Conservation (phyloP, 2,329 filamentous ascomycete species). For the Byssochlamys sp. region DNA sequence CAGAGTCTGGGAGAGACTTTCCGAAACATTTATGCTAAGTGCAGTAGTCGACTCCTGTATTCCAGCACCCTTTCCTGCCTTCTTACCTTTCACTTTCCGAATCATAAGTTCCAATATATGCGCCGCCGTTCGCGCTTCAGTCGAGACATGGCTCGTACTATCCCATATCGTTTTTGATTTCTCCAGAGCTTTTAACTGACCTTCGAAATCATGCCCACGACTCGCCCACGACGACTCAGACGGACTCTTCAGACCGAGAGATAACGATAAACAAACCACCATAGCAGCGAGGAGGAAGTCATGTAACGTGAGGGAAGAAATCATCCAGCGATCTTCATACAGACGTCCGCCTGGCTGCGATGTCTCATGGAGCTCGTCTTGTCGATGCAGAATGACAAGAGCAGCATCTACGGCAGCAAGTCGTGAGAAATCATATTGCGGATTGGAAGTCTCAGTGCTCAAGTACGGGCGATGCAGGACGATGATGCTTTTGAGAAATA, state of each 20-base stretch:
- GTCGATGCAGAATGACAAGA: constrained; percentile 38
- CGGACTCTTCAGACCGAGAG: constrained; percentile 1
- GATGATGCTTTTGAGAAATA: constrained; percentile 40
- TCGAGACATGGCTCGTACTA: constrained; percentile 2
- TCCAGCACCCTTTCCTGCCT: background rate
- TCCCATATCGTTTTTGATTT: constrained; percentile 10
- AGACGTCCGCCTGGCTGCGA: constrained; percentile 45
- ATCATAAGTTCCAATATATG: constrained; percentile 11
- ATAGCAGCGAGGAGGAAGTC: constrained; percentile 53
- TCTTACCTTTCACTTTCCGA: constrained; percentile 6
- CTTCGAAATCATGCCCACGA: constrained; percentile 1
- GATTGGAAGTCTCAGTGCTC: constrained; percentile 22
- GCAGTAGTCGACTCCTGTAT: background rate
- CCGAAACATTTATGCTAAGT: background rate
- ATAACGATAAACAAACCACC: constrained; percentile 42
- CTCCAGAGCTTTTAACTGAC: constrained; percentile 5
- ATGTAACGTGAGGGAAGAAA: constrained; percentile 48
- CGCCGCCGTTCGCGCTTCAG: constrained; percentile 8
- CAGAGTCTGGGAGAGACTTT: background rate
- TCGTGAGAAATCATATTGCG: constrained; percentile 30
- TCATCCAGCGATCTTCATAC: constrained; percentile 45
- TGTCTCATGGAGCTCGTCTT: constrained; percentile 40
- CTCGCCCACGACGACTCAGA: background rate
- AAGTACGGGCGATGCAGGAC: constrained; percentile 44
- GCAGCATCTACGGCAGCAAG: constrained; percentile 38